These are phyloP conservation scores for Globisporangium emineosum DNA, from an alignment of 352 stramenopile genomes.

Conservation along the genomic window DNA sequence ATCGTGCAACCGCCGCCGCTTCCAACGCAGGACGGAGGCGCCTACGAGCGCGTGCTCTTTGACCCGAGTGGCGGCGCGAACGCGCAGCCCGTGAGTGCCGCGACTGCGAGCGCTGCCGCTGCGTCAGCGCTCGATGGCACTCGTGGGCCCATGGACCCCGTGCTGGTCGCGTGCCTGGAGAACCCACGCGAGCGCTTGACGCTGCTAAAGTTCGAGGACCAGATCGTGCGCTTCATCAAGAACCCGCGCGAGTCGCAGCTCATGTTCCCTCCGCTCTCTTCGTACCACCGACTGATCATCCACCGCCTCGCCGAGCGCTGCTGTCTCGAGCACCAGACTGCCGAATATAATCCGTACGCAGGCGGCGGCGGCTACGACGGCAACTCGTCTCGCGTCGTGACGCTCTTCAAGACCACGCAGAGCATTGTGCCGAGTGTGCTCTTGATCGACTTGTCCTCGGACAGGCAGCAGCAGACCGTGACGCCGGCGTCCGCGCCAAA, in stretches of 20 bases:
- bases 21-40: slow-evolving; percentile 39
- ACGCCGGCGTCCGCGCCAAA: slow-evolving; percentile 81
- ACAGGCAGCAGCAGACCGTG: slow-evolving; percentile 55
- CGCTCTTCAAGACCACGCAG: slow-evolving; percentile 84
- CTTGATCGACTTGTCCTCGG: slow-evolving; percentile 84
- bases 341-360: slow-evolving; percentile 59
- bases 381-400: slow-evolving; percentile 79
- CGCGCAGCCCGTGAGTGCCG: slow-evolving; percentile 43
- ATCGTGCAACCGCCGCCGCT: slow-evolving; percentile 35
- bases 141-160: slow-evolving; percentile 64
- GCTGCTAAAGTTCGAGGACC: slow-evolving; percentile 84
- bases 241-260: slow-evolving; percentile 65
- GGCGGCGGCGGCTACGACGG: slow-evolving; percentile 38
- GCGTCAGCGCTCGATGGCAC: slow-evolving; percentile 17
- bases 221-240: slow-evolving; percentile 81
- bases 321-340: slow-evolving; percentile 85
- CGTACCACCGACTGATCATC: slow-evolving; percentile 87
- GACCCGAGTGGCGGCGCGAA: slow-evolving; percentile 23
- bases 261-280: slow-evolving; percentile 80
- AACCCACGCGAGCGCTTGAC: slow-evolving; percentile 79
- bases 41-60: slow-evolving; percentile 36
- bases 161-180: slow-evolving; percentile 74
- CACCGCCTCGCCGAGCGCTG: slow-evolving; percentile 94
- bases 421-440: slow-evolving; percentile 75
- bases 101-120: slow-evolving; percentile 48